Conservation (phyloP, 495 filamentous ascomycete genomes). For the Daldinia loculata region DNA sequence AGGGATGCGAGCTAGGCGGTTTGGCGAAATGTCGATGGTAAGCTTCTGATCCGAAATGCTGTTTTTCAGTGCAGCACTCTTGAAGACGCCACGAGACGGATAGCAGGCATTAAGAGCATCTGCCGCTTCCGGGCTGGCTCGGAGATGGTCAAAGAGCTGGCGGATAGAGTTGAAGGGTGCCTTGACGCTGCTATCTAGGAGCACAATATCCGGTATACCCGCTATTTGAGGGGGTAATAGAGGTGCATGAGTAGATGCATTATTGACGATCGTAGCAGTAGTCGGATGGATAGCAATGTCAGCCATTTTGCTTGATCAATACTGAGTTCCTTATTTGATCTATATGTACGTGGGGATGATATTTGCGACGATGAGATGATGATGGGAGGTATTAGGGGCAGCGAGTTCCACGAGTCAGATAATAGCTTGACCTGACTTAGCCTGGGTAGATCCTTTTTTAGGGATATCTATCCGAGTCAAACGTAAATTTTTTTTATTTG, state of each 20-base stretch:
- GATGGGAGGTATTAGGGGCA: too few species aligned
- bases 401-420: too few species aligned
- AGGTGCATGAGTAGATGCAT: too few species aligned
- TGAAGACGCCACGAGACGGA: not conserved
- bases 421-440: too few species aligned
- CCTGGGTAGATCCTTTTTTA: too few species aligned
- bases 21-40: not conserved
- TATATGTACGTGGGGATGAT: too few species aligned
- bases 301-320: not conserved
- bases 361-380: too few species aligned
- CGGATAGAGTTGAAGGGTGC: not conserved
- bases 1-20: not conserved
- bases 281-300: not conserved
- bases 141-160: not conserved
- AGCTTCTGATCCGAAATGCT: not conserved
- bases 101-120: not conserved
- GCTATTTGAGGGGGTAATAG: not conserved
- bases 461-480: too few species aligned
- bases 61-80: not conserved
- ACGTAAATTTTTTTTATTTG: too few species aligned
- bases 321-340: too few species aligned
- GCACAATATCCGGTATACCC: not conserved
- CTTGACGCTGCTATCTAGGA: not conserved
- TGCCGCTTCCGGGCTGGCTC: not conserved
- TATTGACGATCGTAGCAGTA: not conserved